Percentiles rank a stretch among this genome's conserved stretches.
These are phyloP conservation scores for Dentipellis sp. DNA, from an alignment of 768 basidiomycete species.

Conservation along the genomic window DNA sequence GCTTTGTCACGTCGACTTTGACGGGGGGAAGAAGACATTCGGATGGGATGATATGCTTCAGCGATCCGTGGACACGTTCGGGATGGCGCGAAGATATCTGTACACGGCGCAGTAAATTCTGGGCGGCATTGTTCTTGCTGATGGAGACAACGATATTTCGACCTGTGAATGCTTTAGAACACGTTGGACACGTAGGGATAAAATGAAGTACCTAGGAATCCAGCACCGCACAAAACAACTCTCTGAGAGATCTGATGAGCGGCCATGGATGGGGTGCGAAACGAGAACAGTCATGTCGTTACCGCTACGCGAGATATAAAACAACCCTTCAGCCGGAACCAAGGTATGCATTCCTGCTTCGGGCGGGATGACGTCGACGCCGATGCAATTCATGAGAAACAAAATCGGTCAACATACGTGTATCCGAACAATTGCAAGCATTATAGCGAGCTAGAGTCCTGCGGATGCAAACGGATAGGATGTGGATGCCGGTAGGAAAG, in stretches of 20 bases:
- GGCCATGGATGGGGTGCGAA: not conserved
- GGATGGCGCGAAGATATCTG: conserved; percentile 58
- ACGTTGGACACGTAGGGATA: not conserved
- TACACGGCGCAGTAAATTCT: conserved; percentile 30
- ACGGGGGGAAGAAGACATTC: conserved; percentile 34
- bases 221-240: conserved; percentile 33
- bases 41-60: conserved; percentile 21
- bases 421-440: too few species aligned
- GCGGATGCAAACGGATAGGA: too few species aligned
- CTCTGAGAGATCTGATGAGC: conserved; percentile 13
- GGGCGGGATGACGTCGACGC: too few species aligned
- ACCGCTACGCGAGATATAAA: too few species aligned
- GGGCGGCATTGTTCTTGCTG: conserved; percentile 19
- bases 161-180: conserved; percentile 26
- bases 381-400: too few species aligned
- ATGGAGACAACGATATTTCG: conserved; percentile 51
- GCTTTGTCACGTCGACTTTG: conserved; percentile 46
- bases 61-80: conserved; percentile 24
- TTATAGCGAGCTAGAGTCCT: too few species aligned
- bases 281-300: not conserved
- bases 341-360: too few species aligned
- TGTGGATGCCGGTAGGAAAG: too few species aligned
- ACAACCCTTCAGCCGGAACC: too few species aligned
- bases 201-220: conserved; percentile 45
- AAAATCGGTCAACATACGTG: too few species aligned